Evolutionary conservation across 1,284 basidiomycete genomes (phyloP), one percentile per base, ranked within the genome.

Genomic region (Marasmius sp.): DNA sequence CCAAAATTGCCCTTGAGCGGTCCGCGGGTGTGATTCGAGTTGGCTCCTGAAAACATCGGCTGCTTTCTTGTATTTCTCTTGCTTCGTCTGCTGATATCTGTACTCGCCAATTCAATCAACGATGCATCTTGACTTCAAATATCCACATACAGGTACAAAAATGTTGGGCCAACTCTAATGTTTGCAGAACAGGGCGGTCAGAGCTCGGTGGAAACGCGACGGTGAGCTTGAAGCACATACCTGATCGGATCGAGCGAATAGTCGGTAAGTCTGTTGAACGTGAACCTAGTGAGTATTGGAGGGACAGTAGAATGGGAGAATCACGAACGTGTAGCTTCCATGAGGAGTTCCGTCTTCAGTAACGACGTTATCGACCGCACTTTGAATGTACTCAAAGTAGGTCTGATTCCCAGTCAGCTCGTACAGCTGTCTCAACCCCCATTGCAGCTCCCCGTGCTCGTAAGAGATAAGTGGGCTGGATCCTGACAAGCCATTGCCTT

Each of bases 1-100:
- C 78, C 79, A 80, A 65, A 78, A 80, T 62, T 80, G 78, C 7
- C 79, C 79, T 65, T 80, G 70, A 0, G 70, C 71, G 8, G 77
- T 81, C 33, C 79, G 77, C 38, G 79, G 79, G 62, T 80, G 78
- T 6, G 64, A 68, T 63, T 77, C 66, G n/a, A 80, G 71, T 64
- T 80, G 80, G 11, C 59, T 60, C n/a, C 75, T 71, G 66, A 71
- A 78, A 3, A 65, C 74, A 59, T 77, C 74, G 16, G 78, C 75
- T 3, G 77, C 79, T 14, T 58, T 74, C 62, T 76, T 79, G 67
- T 74, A 80, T 64, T 79, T 79, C 18, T 68, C 48, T 22, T 74
- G 66, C 2, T 71, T 67, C 1, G 75, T 79, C 58, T 72, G 59
- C 20, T 75, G 64, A 65, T 73, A 75, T 20, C 77, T 77, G 56